Percentiles rank a stretch among this genome's conserved stretches.
Evolutionary conservation across 2,329 filamentous ascomycete species (phyloP).

Genomic region (Lecanicillium sp.): DNA sequence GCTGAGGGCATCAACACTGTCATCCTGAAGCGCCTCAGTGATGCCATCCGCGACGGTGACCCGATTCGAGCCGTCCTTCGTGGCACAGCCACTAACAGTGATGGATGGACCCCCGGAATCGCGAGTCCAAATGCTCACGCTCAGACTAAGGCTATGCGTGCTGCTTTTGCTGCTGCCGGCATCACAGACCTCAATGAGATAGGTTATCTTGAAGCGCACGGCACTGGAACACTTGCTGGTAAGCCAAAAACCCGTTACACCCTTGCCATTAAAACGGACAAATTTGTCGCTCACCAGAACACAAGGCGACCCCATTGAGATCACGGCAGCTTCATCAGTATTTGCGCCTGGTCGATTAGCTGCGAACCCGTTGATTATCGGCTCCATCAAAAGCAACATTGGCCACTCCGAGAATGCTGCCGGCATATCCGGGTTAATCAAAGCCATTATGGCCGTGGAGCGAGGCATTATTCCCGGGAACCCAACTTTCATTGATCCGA

Average conservation of each 20-base stretch:
- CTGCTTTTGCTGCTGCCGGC: slow-evolving; percentile 2
- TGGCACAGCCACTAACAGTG: slow-evolving; percentile 1
- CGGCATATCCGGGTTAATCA: slow-evolving; percentile 22
- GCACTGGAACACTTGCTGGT: slow-evolving; percentile 3
- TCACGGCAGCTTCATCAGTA: slow-evolving; percentile 1
- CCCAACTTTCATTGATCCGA: slow-evolving; percentile 16
- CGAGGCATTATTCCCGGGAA: slow-evolving; percentile 18
- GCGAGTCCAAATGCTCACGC: slow-evolving; percentile 4
- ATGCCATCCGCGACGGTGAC: slow-evolving; percentile 24
- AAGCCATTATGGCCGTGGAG: slow-evolving; percentile 21
- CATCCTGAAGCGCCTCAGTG: slow-evolving; percentile 33
- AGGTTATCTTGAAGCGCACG: slow-evolving; percentile 3
- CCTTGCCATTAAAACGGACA: too few species aligned
- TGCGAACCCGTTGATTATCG: too few species aligned
- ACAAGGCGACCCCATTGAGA: too few species aligned
- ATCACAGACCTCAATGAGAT: slow-evolving; percentile 4
- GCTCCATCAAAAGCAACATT: slow-evolving; percentile 29
- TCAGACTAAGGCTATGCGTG: slow-evolving; percentile 5
- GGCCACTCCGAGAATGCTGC: slow-evolving; percentile 28
- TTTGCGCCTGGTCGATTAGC: slow-evolving; percentile 5
- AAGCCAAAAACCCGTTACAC: too few species aligned
- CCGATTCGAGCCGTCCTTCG: slow-evolving; percentile 5
- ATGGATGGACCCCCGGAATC: slow-evolving; percentile 3
- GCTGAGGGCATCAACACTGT: slow-evolving; percentile 35
- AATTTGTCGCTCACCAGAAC: too few species aligned